Evolutionary conservation across 768 basidiomycete genomes (phyloP).

Genomic region (Amanita fuliginea): DNA sequence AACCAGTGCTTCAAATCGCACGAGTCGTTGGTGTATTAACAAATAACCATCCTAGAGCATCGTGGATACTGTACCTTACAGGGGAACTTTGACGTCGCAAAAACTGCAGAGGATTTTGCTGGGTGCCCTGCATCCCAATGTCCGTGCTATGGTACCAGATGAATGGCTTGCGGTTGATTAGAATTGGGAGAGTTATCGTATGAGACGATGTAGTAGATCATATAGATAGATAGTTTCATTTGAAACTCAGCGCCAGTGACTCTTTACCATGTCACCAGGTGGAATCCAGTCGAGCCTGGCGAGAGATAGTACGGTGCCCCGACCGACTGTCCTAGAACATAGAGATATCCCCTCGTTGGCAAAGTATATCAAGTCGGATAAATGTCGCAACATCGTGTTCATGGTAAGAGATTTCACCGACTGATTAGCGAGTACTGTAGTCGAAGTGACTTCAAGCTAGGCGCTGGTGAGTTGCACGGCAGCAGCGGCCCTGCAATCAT

Average conservation of each 20-base stretch:
- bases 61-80: conserved; percentile 19
- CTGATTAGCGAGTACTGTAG: not conserved
- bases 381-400: conserved; percentile 58
- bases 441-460: conserved; percentile 31
- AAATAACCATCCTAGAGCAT: conserved; percentile 19
- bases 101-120: conserved; percentile 21
- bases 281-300: not conserved
- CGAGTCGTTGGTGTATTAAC: too few species aligned
- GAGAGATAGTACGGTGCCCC: not conserved
- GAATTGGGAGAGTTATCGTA: too few species aligned
- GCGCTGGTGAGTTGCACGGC: conserved; percentile 40
- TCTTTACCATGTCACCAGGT: conserved; percentile 1
- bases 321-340: not conserved
- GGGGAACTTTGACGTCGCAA: conserved; percentile 15
- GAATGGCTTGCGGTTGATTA: too few species aligned
- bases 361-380: conserved; percentile 56
- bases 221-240: too few species aligned
- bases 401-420: conserved; percentile 39
- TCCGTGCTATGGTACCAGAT: conserved; percentile 12
- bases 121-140: conserved; percentile 20
- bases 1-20: too few species aligned
- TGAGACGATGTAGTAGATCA: too few species aligned
- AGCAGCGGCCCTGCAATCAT: not conserved
- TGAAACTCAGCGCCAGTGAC: not conserved
- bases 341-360: conserved; percentile 36